Evolutionary conservation across 208 protist genomes (phyloP).

Genomic region (Crithidia mellificae): DNA sequence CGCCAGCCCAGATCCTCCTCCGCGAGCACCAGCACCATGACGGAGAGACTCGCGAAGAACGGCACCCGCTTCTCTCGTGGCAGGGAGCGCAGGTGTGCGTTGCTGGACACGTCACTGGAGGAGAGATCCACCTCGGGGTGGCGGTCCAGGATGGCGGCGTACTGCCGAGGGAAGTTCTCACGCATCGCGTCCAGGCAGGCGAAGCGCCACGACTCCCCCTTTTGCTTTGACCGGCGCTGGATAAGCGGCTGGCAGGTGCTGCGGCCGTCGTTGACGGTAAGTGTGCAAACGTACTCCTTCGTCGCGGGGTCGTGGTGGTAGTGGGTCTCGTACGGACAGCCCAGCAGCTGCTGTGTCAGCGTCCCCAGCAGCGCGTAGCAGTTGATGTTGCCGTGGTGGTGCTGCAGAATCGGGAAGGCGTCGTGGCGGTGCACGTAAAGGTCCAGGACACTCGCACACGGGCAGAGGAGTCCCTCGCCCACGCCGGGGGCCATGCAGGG

Average conservation of each 20-base stretch:
- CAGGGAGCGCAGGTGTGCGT: slow-evolving; percentile 67
- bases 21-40: slow-evolving; percentile 70
- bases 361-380: slow-evolving; percentile 84
- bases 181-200: slow-evolving; percentile 77
- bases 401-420: slow-evolving; percentile 56
- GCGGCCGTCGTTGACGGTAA: slow-evolving; percentile 73
- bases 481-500: slow-evolving; percentile 24
- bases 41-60: slow-evolving; percentile 69
- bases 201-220: slow-evolving; percentile 79
- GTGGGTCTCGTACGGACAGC: slow-evolving; percentile 70
- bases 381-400: slow-evolving; percentile 83
- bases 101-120: slow-evolving; percentile 60
- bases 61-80: slow-evolving; percentile 86
- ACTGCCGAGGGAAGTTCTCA: slow-evolving; percentile 85
- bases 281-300: slow-evolving; percentile 50
- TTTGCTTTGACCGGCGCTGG: slow-evolving; percentile 56
- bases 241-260: slow-evolving; percentile 52
- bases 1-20: slow-evolving; percentile 89
- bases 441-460: slow-evolving; percentile 50
- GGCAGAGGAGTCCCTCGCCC: slow-evolving; percentile 45
- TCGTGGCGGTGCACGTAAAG: slow-evolving; percentile 72
- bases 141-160: slow-evolving; percentile 57
- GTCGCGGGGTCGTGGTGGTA: slow-evolving; percentile 51
- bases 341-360: slow-evolving; percentile 74
- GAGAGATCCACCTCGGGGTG: slow-evolving; percentile 86